phyloP scores from a whole-genome alignment of 2,329 filamentous ascomycete genomes.

The Claviceps fusiformis region DNA sequence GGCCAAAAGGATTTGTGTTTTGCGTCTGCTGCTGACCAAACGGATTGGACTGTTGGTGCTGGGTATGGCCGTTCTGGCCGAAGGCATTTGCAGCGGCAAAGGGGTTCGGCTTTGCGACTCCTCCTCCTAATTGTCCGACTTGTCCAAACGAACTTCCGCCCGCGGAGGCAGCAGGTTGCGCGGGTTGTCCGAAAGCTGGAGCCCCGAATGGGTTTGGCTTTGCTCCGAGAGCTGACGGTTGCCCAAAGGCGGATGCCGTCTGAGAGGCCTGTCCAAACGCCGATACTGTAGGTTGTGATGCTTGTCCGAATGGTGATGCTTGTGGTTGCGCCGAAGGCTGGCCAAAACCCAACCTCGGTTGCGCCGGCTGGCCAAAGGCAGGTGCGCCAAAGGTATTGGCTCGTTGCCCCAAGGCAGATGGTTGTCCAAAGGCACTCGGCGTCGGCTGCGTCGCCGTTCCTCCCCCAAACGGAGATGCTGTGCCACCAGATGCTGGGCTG shows the following conservation, averaged over 20 bases:
- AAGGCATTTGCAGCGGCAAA: conserved; percentile 16
- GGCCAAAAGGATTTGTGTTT: conserved; percentile 13
- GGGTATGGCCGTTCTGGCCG: background rate
- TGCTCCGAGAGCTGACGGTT: conserved; percentile 22
- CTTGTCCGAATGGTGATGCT: conserved; percentile 26
- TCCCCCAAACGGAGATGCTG: conserved; percentile 19
- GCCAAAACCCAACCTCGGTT: conserved; percentile 16
- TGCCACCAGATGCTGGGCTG: conserved; percentile 13
- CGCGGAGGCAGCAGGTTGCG: conserved; percentile 10
- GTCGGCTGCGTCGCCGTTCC: conserved; percentile 7
- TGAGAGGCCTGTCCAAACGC: conserved; percentile 30
- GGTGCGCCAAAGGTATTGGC: conserved; percentile 22
- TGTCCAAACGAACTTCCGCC: conserved; percentile 18
- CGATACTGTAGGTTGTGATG: conserved; percentile 21
- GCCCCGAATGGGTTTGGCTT: conserved; percentile 22
- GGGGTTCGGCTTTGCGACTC: conserved; percentile 20
- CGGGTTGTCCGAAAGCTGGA: conserved; percentile 22
- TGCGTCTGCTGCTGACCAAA: conserved; percentile 3
- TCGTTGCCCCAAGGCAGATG: conserved; percentile 19
- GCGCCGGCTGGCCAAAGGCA: conserved; percentile 23
- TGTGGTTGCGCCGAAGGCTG: conserved; percentile 16
- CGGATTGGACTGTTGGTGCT: conserved; percentile 9
- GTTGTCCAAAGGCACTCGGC: conserved; percentile 26
- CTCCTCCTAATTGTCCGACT: conserved; percentile 22
- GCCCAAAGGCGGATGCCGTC: conserved; percentile 23